These are phyloP conservation scores for Stephania cephalantha DNA, from an alignment of 164 flowering plant genomes.

Conservation along the genomic window DNA sequence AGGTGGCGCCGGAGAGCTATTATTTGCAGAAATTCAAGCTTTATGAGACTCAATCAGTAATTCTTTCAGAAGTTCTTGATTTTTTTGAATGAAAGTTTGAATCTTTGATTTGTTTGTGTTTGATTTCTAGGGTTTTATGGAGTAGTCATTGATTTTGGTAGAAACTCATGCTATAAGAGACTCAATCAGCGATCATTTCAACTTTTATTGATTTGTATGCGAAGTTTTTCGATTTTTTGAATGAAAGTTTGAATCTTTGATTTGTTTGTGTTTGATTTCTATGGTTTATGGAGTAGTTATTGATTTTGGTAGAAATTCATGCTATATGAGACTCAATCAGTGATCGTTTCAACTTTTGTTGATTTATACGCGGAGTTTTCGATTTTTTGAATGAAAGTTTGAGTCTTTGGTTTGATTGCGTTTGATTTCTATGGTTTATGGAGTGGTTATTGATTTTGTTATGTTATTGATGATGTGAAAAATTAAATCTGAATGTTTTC, in stretches of 20 bases:
- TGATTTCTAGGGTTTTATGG: not conserved
- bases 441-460: not conserved
- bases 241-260: not conserved
- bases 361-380: not conserved
- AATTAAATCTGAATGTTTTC: not conserved
- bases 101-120: not conserved
- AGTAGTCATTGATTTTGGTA: not conserved
- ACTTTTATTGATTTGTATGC: not conserved
- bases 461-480: not conserved
- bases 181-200: constrained; percentile 50
- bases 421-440: not conserved
- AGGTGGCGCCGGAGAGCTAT: constrained; percentile 9
- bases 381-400: not conserved
- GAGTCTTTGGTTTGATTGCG: not conserved
- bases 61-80: not conserved
- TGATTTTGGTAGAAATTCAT: not conserved
- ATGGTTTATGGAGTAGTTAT: not conserved
- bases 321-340: constrained; percentile 60
- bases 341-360: constrained; percentile 14
- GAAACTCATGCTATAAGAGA: constrained; percentile 27
- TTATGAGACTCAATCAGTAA: constrained; percentile 19
- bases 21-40: constrained; percentile 67
- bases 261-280: no score
- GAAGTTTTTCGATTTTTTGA: not conserved
- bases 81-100: not conserved